Evolutionary conservation across 2,329 filamentous ascomycete genomes (phyloP).

Genomic region (Dactylellina parvicollis): DNA sequence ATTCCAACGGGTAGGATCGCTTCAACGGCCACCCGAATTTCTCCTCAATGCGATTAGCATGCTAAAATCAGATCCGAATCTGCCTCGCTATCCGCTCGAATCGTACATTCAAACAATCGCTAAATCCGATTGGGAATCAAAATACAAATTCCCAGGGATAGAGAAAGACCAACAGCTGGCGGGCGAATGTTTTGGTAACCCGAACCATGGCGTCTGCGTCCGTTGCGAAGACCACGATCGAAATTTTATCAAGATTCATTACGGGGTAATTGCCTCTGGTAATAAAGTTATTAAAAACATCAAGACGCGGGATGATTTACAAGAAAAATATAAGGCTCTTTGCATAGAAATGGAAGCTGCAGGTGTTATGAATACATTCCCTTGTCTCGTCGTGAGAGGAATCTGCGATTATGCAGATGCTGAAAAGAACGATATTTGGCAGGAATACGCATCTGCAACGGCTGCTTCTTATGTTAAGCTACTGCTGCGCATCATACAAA

Average conservation of each 20-base stretch:
- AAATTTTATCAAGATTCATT: not conserved
- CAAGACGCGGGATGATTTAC: not conserved
- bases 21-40: not conserved
- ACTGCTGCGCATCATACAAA: not conserved
- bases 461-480: not conserved
- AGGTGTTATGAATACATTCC: not conserved
- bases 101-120: not conserved
- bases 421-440: slow-evolving; percentile 20
- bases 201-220: not conserved
- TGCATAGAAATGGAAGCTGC: slow-evolving; percentile 6
- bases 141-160: not conserved
- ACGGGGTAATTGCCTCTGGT: slow-evolving; percentile 2
- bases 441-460: not conserved
- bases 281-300: not conserved
- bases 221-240: not conserved
- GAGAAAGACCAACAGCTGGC: not conserved
- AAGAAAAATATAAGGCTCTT: not conserved
- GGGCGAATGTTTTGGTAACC: not conserved
- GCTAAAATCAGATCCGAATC: not conserved
- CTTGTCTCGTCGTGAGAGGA: slow-evolving; percentile 9
- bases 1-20: not conserved
- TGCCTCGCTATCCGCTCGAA: not conserved
- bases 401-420: slow-evolving; percentile 12
- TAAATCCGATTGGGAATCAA: not conserved
- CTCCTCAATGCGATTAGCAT: slow-evolving; percentile 3